Conservation (phyloP, 768 basidiomycete genomes). For the Boletus pseudopeckii region DNA sequence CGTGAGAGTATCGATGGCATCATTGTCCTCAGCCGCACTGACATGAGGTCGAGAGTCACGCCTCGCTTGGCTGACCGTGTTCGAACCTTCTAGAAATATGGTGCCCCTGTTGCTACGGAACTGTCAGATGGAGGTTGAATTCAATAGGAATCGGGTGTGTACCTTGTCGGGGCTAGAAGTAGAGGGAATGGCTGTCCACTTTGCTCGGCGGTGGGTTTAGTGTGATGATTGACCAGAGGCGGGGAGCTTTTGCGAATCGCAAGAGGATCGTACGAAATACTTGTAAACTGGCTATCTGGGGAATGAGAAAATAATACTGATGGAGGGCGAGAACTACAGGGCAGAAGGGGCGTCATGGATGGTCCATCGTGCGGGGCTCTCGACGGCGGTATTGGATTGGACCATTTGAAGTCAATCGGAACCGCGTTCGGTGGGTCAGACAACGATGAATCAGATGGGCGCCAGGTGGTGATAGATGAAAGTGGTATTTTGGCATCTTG, state of each 20-base stretch:
- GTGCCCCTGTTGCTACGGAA: background rate
- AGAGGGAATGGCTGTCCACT: background rate
- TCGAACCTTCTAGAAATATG: background rate
- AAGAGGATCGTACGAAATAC: background rate
- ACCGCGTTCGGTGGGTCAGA: background rate
- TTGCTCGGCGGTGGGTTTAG: constrained; percentile 6
- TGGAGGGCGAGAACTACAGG: background rate
- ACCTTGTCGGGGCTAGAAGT: constrained; percentile 8
- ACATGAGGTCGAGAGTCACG: background rate
- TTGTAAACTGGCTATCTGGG: background rate
- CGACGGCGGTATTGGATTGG: background rate
- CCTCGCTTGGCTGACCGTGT: background rate
- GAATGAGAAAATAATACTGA: background rate
- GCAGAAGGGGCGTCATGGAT: background rate
- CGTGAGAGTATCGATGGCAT: constrained; percentile 3
- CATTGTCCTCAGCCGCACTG: background rate
- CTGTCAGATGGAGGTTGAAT: constrained; percentile 1
- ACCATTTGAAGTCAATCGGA: background rate
- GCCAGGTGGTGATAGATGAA: background rate
- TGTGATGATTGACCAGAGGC: constrained; percentile 4
- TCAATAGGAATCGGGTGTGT: background rate
- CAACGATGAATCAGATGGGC: background rate
- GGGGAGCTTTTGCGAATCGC: background rate
- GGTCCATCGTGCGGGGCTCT: background rate
- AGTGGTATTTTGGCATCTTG: background rate